Base-by-base conservation (phyloP, 2,329 filamentous ascomycete genomes). In the Cadophora sp. region DNA sequence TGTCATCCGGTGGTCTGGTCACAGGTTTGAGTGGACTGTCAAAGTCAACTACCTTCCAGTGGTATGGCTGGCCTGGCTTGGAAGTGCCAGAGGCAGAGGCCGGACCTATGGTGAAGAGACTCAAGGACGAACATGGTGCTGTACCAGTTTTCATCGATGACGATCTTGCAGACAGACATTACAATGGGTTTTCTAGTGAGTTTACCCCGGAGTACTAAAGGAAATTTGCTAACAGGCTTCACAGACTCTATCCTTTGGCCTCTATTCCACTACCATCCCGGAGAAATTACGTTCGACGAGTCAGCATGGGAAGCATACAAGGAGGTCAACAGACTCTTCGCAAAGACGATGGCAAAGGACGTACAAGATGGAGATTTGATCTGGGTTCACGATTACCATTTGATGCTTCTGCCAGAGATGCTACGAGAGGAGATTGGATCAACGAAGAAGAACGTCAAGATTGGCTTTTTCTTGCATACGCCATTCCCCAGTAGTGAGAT, bases 351-450 rank as follows among this genome's bases (percentile, higher is more conserved):
- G 73, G 89, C 92, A 66, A 90, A 91, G 75, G 92, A 97, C 75
- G 92, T 97, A 12, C 88, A 94, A 79, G 95, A 98, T 79, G 94
- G 94, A 66, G 96, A 99, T 80, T 83, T 97, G 76, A 91, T 99
- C 76, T 99, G 96, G 96, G 93, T 99, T 6, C 96, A 99, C 80
- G 96, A 99, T 81, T 99, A 98, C 82, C 96, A 99, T 80, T 85
- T 98, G 70, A 98, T 98, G 94, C 89, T 99, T 24, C 87, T 99
- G 40, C 96, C 96, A 37, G 89, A 95, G 77, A 97, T 98, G 94
- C 86, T 99, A 68, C 92, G 96, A 70, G 92, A 97, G 76, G 93
- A 97, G 80, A 90, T 97, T 68, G 92, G 91, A 67, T 81, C 89
- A 71, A 87, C 85, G 69, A 93, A 91, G 82, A 93, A 94, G 82